Evolutionary conservation across 2,329 filamentous ascomycete species (phyloP).

Genomic region (Plenodomus biglobosus): DNA sequence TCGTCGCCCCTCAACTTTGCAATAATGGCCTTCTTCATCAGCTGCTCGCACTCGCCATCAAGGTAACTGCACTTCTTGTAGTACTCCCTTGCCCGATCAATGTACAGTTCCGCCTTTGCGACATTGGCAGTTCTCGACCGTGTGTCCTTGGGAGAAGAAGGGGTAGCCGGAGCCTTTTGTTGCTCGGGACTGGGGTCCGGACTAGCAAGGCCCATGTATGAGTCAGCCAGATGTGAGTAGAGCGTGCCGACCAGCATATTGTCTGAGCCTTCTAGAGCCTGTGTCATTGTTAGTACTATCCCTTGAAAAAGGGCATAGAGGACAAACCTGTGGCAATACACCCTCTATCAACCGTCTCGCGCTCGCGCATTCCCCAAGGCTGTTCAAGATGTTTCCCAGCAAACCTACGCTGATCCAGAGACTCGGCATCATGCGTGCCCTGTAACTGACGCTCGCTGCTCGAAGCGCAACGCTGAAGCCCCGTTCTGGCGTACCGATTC

Average conservation of each 20-base stretch:
- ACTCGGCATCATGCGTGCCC: slow-evolving; percentile 65
- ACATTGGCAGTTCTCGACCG: slow-evolving; percentile 25
- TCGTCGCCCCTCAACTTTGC: slow-evolving; percentile 63
- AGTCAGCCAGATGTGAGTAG: slow-evolving; percentile 73
- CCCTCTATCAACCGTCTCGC: slow-evolving; percentile 66
- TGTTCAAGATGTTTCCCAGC: slow-evolving; percentile 68
- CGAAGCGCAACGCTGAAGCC: slow-evolving; percentile 76
- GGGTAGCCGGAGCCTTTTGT: neutral
- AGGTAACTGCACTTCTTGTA: slow-evolving; percentile 69
- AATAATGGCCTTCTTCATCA: slow-evolving; percentile 79
- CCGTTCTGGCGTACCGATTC: slow-evolving; percentile 68
- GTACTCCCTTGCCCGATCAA: slow-evolving; percentile 41
- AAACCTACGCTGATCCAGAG: slow-evolving; percentile 73
- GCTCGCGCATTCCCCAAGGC: slow-evolving; percentile 69
- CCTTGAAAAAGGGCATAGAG: neutral
- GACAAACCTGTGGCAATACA: slow-evolving; percentile 69
- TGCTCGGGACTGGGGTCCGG: slow-evolving; percentile 17
- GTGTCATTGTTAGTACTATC: slow-evolving; percentile 1
- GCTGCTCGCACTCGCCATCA: slow-evolving; percentile 72
- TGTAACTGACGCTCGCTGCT: slow-evolving; percentile 72
- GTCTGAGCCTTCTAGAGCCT: slow-evolving; percentile 67
- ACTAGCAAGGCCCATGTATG: slow-evolving; percentile 76
- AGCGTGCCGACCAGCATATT: slow-evolving; percentile 63
- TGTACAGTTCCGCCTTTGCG: slow-evolving; percentile 38
- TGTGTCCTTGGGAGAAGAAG: slow-evolving; percentile 3